These are phyloP conservation scores for Hypoxylon intermedium DNA, from an alignment of 495 filamentous ascomycete genomes.

Conservation along the genomic window DNA sequence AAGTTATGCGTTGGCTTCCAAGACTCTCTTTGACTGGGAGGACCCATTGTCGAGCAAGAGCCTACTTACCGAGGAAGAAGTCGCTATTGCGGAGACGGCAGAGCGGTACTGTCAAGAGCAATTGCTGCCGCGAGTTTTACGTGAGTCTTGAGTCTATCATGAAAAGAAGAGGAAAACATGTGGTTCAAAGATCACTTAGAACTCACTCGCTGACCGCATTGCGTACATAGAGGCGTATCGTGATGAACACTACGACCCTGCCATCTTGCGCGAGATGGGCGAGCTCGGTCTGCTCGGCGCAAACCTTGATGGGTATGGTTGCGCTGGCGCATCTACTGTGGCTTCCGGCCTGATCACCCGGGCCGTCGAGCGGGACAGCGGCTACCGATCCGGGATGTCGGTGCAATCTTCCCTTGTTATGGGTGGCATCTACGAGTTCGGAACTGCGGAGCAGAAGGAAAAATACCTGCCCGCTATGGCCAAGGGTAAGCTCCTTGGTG, in stretches of 20 bases:
- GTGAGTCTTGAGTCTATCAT: constrained; percentile 69
- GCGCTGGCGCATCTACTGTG: constrained; percentile 91
- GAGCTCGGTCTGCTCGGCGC: constrained; percentile 90
- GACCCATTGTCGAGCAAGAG: constrained; percentile 80
- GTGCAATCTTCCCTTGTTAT: constrained; percentile 95
- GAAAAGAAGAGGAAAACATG: no score
- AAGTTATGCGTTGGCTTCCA: constrained; percentile 47
- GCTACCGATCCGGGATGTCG: constrained; percentile 94
- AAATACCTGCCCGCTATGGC: constrained; percentile 84
- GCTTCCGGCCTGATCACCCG: constrained; percentile 92
- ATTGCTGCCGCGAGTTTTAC: constrained; percentile 82
- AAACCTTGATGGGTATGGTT: constrained; percentile 90
- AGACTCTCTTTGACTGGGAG: constrained; percentile 83
- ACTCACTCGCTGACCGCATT: constrained; percentile 20
- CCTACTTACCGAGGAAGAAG: constrained; percentile 85
- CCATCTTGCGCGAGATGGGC: constrained; percentile 94
- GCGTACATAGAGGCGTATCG: constrained; percentile 81
- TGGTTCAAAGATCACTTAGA: no score
- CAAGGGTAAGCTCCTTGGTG: constrained; percentile 84
- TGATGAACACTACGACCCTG: constrained; percentile 87
- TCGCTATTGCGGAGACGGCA: constrained; percentile 86
- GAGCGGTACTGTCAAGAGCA: constrained; percentile 91
- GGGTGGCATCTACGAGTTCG: constrained; percentile 96
- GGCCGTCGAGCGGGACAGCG: constrained; percentile 94
- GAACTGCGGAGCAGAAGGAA: constrained; percentile 87